These are phyloP conservation scores for Capsicum pubescens DNA, from an alignment of 257 asterid species.

Conservation along the genomic window DNA sequence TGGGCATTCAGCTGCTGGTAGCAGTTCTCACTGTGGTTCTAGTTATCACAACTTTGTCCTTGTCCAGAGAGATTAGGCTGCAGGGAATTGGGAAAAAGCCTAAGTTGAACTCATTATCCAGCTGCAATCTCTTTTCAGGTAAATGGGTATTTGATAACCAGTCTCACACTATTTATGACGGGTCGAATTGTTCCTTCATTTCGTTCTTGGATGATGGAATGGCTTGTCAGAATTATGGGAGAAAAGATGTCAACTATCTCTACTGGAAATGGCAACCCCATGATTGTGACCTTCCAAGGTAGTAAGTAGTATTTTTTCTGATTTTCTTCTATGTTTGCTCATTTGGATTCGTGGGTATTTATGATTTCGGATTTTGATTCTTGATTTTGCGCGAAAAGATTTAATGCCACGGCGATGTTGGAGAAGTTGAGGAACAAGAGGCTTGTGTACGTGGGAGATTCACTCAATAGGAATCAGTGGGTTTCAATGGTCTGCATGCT, in stretches of 20 bases:
- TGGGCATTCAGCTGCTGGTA: slow-evolving; percentile 18
- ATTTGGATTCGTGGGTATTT: too few relatives aligned
- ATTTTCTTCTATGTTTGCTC: neutral
- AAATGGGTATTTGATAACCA: slow-evolving; percentile 41
- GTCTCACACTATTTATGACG: slow-evolving; percentile 48
- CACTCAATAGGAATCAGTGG: slow-evolving; percentile 67
- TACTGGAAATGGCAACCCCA: slow-evolving; percentile 64
- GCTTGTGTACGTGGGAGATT: slow-evolving; percentile 69
- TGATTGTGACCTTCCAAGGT: slow-evolving; percentile 61
- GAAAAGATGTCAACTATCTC: slow-evolving; percentile 44
- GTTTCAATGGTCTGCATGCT: slow-evolving; percentile 65
- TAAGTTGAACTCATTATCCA: neutral
- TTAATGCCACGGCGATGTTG: slow-evolving; percentile 56
- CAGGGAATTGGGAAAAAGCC: neutral
- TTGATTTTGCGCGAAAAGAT: slow-evolving; percentile 41
- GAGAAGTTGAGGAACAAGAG: slow-evolving; percentile 65
- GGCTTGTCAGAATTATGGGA: slow-evolving; percentile 49
- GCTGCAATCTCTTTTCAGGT: slow-evolving; percentile 35
- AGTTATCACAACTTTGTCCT: slow-evolving; percentile 26
- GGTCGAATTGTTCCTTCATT: slow-evolving; percentile 43
- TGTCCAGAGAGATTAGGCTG: neutral
- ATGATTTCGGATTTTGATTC: neutral
- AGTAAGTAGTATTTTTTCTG: neutral
- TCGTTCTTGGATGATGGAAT: slow-evolving; percentile 40
- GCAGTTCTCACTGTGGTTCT: slow-evolving; percentile 22